phyloP scores from a whole-genome alignment of 169 alveolate genomes.

The Plasmodium malariae region DNA sequence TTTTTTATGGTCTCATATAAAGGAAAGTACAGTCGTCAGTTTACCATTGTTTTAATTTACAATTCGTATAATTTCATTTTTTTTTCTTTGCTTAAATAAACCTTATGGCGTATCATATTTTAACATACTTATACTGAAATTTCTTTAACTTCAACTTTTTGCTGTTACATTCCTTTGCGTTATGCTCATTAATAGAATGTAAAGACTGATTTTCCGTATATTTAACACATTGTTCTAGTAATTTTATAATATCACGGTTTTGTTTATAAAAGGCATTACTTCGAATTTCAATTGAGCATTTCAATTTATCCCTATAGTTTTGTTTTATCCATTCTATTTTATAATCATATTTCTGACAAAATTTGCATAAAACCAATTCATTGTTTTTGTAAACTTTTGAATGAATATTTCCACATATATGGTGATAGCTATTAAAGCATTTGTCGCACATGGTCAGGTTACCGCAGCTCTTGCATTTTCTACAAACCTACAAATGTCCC shows the following conservation, averaged over 20 bases:
- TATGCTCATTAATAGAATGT: slow-evolving; percentile 31
- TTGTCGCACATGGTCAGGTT: slow-evolving; percentile 63
- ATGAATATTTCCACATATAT: slow-evolving; percentile 46
- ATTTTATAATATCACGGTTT: slow-evolving; percentile 33
- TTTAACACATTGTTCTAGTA: slow-evolving; percentile 41
- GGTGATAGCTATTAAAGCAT: slow-evolving; percentile 63
- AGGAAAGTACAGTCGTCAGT: too few species aligned
- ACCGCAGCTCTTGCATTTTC: slow-evolving; percentile 67
- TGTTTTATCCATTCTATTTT: slow-evolving; percentile 52
- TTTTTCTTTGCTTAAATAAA: background rate
- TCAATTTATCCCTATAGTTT: slow-evolving; percentile 24
- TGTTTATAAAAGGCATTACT: slow-evolving; percentile 54
- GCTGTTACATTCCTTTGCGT: slow-evolving; percentile 30
- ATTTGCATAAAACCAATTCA: slow-evolving; percentile 47
- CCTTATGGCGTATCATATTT: slow-evolving; percentile 8
- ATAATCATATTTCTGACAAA: slow-evolving; percentile 61
- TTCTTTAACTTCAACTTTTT: slow-evolving; percentile 25
- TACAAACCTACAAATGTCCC: slow-evolving; percentile 18
- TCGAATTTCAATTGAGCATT: slow-evolving; percentile 35
- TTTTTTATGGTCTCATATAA: too few species aligned
- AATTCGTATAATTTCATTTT: too few species aligned
- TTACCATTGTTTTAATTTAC: too few species aligned
- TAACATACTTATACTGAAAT: slow-evolving; percentile 61
- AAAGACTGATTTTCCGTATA: slow-evolving; percentile 39
- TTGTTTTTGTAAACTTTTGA: slow-evolving; percentile 38